These are phyloP conservation scores for Discostella stelligera DNA, from an alignment of 352 stramenopile genomes.

Conservation along the genomic window DNA sequence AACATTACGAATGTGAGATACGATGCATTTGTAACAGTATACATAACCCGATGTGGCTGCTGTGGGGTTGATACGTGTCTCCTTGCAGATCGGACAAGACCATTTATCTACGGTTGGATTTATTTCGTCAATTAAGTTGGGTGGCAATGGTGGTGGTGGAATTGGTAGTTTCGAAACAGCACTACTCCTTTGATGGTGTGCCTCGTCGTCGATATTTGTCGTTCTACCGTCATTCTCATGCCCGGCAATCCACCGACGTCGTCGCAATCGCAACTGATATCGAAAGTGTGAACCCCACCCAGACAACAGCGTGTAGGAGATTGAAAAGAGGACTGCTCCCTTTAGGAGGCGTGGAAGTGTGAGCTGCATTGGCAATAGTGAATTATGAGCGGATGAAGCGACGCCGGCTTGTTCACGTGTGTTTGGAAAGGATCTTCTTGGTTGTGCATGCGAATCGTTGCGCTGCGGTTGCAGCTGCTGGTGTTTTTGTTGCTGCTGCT, in stretches of 20 bases:
- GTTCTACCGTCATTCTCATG: conserved; percentile 9
- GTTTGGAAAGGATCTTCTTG: not conserved
- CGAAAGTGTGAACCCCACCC: conserved; percentile 42
- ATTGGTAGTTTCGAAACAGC: conserved; percentile 19
- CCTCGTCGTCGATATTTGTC: not conserved
- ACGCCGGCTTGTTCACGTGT: not conserved
- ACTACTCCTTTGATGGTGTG: not conserved
- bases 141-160: conserved; percentile 39
- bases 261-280: conserved; percentile 31
- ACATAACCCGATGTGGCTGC: conserved; percentile 70
- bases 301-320: conserved; percentile 40
- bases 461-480: conserved; percentile 13
- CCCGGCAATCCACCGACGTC: conserved; percentile 49
- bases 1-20: conserved; percentile 49
- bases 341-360: conserved; percentile 24
- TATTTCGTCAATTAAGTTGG: conserved; percentile 18
- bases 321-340: conserved; percentile 37
- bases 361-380: not conserved
- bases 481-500: conserved; percentile 30
- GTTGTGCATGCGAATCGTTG: not conserved
- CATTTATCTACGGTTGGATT: conserved; percentile 25
- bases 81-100: conserved; percentile 65
- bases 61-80: conserved; percentile 61
- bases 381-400: conserved; percentile 5
- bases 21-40: conserved; percentile 71